Evolutionary conservation across 768 basidiomycete genomes (phyloP).

Genomic region (Leccinum broughii): DNA sequence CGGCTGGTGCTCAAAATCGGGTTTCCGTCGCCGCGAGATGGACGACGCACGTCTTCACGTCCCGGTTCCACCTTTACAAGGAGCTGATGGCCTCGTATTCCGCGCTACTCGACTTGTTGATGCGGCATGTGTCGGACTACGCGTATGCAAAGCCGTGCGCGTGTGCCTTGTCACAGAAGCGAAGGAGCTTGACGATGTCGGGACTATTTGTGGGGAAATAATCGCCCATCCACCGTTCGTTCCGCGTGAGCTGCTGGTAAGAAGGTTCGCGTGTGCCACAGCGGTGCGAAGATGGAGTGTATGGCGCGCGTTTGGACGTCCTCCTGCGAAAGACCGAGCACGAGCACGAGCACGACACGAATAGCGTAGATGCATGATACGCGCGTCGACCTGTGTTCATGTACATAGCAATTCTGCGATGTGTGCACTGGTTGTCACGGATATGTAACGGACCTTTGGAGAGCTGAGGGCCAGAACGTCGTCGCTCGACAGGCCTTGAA

Average conservation of each 20-base stretch:
- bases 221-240: neutral
- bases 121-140: constrained; percentile 15
- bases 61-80: constrained; percentile 6
- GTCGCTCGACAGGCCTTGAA: neutral
- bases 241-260: neutral
- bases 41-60: constrained; percentile 11
- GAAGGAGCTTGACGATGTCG: constrained; percentile 3
- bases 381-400: neutral
- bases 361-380: neutral
- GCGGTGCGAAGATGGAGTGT: constrained; percentile 16
- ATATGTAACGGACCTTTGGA: constrained; percentile 4
- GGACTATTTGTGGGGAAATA: neutral
- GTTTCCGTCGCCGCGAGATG: constrained; percentile 9
- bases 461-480: constrained; percentile 10
- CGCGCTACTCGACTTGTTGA: constrained; percentile 16
- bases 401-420: neutral
- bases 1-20: constrained; percentile 11
- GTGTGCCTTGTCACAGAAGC: constrained; percentile 10
- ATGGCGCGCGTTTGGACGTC: constrained; percentile 1
- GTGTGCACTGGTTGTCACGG: too few species aligned
- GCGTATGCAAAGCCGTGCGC: constrained; percentile 9
- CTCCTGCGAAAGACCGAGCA: constrained; percentile 3
- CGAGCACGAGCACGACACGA: neutral
- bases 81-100: constrained; percentile 7
- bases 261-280: constrained; percentile 13